These are phyloP conservation scores for Ophiocordyceps camponoti-leonardi DNA, from an alignment of 2,329 filamentous ascomycete species.

Conservation along the genomic window DNA sequence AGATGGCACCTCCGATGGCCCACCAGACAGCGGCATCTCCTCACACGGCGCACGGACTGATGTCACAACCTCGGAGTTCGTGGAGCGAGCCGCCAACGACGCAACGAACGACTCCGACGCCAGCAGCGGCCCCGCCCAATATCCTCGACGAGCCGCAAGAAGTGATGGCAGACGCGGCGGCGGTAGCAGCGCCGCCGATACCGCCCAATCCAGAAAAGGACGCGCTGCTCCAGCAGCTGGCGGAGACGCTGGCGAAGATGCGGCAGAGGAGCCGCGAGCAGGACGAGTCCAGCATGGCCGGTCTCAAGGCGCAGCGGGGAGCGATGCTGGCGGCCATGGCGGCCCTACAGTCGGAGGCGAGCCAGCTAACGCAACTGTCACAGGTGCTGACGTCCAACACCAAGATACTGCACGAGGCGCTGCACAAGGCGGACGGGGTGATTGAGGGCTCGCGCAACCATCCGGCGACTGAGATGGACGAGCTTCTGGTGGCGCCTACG, in stretches of 20 bases:
- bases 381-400: constrained; percentile 61
- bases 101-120: neutral
- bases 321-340: constrained; percentile 58
- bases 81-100: neutral
- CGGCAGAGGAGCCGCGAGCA: constrained; percentile 53
- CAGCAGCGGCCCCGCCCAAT: constrained; percentile 22
- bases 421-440: constrained; percentile 62
- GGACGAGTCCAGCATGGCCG: constrained; percentile 56
- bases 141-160: constrained; percentile 35
- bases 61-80: constrained; percentile 7
- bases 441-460: constrained; percentile 56
- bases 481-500: constrained; percentile 81
- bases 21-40: constrained; percentile 1
- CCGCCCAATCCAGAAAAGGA: constrained; percentile 95
- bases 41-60: neutral
- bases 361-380: constrained; percentile 53
- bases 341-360: constrained; percentile 56
- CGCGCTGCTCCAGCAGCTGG: constrained; percentile 62
- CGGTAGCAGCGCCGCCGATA: constrained; percentile 60
- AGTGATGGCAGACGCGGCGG: constrained; percentile 28
- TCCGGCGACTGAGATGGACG: constrained; percentile 64
- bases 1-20: neutral
- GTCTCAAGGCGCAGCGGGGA: constrained; percentile 60
- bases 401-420: constrained; percentile 56
- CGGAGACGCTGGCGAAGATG: constrained; percentile 48